Evolutionary conservation across 108 stramenopile species (phyloP).

Genomic region (Craspedostauros australis): DNA sequence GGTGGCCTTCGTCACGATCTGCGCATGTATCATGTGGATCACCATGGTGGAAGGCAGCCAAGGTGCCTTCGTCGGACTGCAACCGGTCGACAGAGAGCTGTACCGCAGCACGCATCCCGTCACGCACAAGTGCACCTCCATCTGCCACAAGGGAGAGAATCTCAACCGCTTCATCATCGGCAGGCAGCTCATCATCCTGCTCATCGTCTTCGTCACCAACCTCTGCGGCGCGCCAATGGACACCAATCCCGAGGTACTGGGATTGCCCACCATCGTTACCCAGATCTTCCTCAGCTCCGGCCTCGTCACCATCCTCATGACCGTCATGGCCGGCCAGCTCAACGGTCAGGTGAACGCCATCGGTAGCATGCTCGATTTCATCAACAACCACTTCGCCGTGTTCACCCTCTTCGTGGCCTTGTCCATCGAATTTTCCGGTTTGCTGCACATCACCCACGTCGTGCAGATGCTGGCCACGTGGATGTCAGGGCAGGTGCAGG

Average conservation of each 20-base stretch:
- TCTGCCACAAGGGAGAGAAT: slow-evolving; percentile 77
- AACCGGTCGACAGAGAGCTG: not conserved
- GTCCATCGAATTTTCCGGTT: slow-evolving; percentile 55
- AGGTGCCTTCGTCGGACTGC: slow-evolving; percentile 27
- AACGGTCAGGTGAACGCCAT: slow-evolving; percentile 60
- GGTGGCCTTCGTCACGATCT: slow-evolving; percentile 24
- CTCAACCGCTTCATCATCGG: slow-evolving; percentile 79
- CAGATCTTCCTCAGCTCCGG: slow-evolving; percentile 28
- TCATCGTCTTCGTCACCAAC: slow-evolving; percentile 65
- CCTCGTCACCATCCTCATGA: slow-evolving; percentile 32
- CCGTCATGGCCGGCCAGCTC: slow-evolving; percentile 35
- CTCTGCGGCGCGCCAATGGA: slow-evolving; percentile 52
- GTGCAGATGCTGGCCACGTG: slow-evolving; percentile 30
- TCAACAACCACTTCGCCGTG: slow-evolving; percentile 59
- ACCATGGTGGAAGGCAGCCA: slow-evolving; percentile 31
- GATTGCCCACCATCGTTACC: slow-evolving; percentile 43
- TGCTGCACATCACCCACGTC: slow-evolving; percentile 62
- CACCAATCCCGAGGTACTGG: slow-evolving; percentile 37
- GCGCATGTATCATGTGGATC: slow-evolving; percentile 15
- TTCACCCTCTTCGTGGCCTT: slow-evolving; percentile 50
- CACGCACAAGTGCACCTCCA: slow-evolving; percentile 43
- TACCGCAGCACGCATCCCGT: slow-evolving; percentile 70
- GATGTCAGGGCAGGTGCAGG: slow-evolving; percentile 41
- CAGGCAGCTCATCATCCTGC: slow-evolving; percentile 81
- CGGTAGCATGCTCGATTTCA: slow-evolving; percentile 58